phyloP scores from a whole-genome alignment of 2,329 filamentous ascomycete species.

The Colletotrichum orbiculare region DNA sequence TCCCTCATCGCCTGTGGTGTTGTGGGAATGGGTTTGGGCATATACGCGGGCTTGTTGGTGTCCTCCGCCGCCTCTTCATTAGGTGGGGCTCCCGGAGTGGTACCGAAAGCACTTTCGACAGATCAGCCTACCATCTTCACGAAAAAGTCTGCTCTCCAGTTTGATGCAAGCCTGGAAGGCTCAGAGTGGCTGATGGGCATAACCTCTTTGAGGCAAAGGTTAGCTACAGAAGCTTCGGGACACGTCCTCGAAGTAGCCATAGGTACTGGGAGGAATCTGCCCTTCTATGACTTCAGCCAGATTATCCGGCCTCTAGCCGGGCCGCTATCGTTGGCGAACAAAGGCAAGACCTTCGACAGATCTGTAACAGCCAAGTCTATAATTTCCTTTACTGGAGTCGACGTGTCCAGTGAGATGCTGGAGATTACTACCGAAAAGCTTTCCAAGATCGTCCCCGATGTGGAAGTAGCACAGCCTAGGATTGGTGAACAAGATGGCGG shows the following conservation, averaged over 20 bases:
- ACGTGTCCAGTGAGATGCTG: constrained; percentile 71
- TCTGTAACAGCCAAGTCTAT: constrained; percentile 42
- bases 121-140: constrained; percentile 61
- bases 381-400: constrained; percentile 69
- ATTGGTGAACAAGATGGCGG: background rate
- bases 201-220: constrained; percentile 57
- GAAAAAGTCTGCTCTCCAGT: constrained; percentile 61
- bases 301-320: constrained; percentile 1
- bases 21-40: constrained; percentile 29
- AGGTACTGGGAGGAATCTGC: constrained; percentile 71
- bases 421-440: constrained; percentile 66
- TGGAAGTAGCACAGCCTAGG: constrained; percentile 43
- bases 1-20: constrained; percentile 32
- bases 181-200: constrained; percentile 69
- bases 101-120: constrained; percentile 54
- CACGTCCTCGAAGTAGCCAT: constrained; percentile 72
- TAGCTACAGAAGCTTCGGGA: constrained; percentile 61
- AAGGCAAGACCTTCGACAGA: background rate
- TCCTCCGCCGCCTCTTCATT: constrained; percentile 20
- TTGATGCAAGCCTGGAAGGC: constrained; percentile 68
- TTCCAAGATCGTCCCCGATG: constrained; percentile 53
- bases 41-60: constrained; percentile 32
- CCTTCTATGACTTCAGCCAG: constrained; percentile 65
- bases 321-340: background rate
- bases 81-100: constrained; percentile 16